Conservation (phyloP, 2,329 filamentous ascomycete genomes). For the Stachybotrys chlorohalonatus region DNA sequence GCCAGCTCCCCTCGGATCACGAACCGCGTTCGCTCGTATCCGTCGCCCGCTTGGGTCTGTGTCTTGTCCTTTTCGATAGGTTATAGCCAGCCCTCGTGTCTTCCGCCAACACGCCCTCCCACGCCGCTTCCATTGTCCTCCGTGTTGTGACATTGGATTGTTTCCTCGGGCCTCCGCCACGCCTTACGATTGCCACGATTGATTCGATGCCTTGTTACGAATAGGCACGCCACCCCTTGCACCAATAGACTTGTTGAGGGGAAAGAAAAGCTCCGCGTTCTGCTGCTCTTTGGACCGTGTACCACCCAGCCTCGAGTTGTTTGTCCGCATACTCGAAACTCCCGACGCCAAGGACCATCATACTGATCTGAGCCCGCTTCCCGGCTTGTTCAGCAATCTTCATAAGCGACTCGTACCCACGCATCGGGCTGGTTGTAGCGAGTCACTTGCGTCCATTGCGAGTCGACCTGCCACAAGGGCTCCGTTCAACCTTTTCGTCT, state of each 20-base stretch:
- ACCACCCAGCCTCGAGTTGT: neutral
- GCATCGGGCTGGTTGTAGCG: neutral
- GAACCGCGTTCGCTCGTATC: neutral
- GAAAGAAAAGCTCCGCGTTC: neutral
- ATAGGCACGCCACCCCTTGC: conserved; percentile 11
- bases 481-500: neutral
- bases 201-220: conserved; percentile 14
- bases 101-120: neutral
- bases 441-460: neutral
- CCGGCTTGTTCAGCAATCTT: neutral
- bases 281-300: neutral
- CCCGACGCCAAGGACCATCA: neutral
- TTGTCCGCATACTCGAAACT: neutral
- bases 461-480: neutral
- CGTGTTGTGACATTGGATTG: neutral
- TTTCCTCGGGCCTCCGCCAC: neutral
- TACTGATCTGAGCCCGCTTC: neutral
- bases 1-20: neutral
- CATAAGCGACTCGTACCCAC: neutral
- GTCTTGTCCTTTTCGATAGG: neutral
- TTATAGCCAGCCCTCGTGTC: neutral
- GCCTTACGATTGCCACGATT: conserved; percentile 12
- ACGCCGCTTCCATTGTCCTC: neutral
- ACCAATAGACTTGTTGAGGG: neutral
- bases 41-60: neutral